These are phyloP conservation scores for Coniella vitis DNA, from an alignment of 2,329 filamentous ascomycete genomes.

Conservation along the genomic window DNA sequence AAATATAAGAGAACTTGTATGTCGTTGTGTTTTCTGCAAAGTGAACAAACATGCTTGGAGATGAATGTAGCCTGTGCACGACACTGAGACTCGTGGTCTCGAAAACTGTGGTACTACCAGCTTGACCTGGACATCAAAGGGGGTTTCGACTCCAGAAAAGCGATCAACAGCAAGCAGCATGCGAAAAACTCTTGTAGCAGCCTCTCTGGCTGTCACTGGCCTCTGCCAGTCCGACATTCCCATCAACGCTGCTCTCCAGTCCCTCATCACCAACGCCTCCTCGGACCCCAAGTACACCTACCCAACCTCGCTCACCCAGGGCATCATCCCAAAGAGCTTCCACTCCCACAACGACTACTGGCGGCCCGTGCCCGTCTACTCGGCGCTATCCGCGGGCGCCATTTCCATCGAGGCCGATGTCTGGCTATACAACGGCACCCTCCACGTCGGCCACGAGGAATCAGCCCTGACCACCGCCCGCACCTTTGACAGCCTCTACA, in stretches of 20 bases:
- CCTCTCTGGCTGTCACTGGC: not conserved
- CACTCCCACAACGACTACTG: slow-evolving; percentile 69
- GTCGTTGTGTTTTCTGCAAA: too few relatives aligned
- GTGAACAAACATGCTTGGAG: too few relatives aligned
- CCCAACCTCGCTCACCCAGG: slow-evolving; percentile 46
- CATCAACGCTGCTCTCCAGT: slow-evolving; percentile 9
- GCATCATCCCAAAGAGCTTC: slow-evolving; percentile 48
- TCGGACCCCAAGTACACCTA: slow-evolving; percentile 32
- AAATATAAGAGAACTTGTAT: not conserved
- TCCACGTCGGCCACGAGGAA: slow-evolving; percentile 57
- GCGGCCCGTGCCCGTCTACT: slow-evolving; percentile 56
- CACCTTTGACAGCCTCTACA: slow-evolving; percentile 54
- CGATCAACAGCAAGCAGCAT: not conserved
- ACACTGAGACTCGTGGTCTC: too few relatives aligned
- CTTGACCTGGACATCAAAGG: too few relatives aligned
- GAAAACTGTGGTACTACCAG: too few relatives aligned
- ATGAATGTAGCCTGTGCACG: too few relatives aligned
- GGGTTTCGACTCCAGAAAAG: not conserved
- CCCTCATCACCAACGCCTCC: slow-evolving; percentile 8
- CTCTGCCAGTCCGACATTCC: slow-evolving; percentile 11
- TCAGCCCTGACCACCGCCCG: slow-evolving; percentile 44
- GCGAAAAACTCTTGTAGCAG: not conserved
- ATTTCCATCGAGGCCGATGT: slow-evolving; percentile 63
- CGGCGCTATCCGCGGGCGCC: slow-evolving; percentile 52
- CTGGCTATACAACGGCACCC: slow-evolving; percentile 48